These are phyloP conservation scores for Astrocystis sublimbata DNA, from an alignment of 495 filamentous ascomycete genomes.

Conservation along the genomic window DNA sequence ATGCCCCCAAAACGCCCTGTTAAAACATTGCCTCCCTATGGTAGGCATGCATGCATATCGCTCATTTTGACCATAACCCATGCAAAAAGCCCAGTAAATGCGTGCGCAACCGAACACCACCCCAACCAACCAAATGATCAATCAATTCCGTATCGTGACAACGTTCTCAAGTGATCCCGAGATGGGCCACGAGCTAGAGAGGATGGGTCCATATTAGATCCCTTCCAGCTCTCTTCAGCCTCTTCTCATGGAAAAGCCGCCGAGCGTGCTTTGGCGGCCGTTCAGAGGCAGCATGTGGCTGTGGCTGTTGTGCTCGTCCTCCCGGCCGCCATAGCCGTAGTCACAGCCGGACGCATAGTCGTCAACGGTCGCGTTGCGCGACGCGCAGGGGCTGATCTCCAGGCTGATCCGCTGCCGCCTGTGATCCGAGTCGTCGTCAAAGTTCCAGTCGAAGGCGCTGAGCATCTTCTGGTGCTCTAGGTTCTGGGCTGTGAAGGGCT, in stretches of 20 bases:
- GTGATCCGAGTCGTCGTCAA: constrained; percentile 11
- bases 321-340: constrained; percentile 4
- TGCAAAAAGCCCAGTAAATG: background rate
- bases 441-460: constrained; percentile 31
- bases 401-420: constrained; percentile 25
- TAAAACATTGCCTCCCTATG: constrained; percentile 6
- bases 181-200: background rate
- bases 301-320: background rate
- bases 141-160: constrained; percentile 9
- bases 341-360: background rate
- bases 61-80: background rate
- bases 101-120: no score
- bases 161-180: background rate
- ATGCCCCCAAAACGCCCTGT: constrained; percentile 5
- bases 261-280: background rate
- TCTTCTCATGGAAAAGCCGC: background rate
- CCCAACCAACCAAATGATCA: background rate
- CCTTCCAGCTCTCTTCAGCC: no score
- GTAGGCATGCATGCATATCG: background rate
- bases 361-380: constrained; percentile 27
- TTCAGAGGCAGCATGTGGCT: constrained; percentile 10
- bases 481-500: constrained; percentile 32
- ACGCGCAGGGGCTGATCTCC: constrained; percentile 30
- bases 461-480: constrained; percentile 33
- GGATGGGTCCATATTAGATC: no score